Percentiles rank a stretch among this genome's conserved stretches.
Conservation (phyloP, 2,329 filamentous ascomycete genomes). For the Fusarium paranaense region DNA sequence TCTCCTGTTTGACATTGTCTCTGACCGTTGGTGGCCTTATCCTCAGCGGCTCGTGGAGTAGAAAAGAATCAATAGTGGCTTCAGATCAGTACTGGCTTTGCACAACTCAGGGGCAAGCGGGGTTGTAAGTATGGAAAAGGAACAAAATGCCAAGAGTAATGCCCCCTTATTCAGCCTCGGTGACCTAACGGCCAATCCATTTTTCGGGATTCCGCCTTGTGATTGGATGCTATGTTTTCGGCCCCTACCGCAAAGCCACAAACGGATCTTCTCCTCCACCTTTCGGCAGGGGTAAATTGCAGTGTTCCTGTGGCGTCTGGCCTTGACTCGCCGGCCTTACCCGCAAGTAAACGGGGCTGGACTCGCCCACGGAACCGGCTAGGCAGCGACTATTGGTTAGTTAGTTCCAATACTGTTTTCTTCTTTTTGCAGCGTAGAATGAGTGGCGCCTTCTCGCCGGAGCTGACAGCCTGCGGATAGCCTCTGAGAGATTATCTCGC, state of each 20-base stretch:
- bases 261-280: neutral
- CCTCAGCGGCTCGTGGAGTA: neutral
- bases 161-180: neutral
- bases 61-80: neutral
- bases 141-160: neutral
- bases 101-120: constrained; percentile 1
- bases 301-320: neutral
- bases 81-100: neutral
- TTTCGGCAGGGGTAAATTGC: constrained; percentile 2
- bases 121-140: neutral
- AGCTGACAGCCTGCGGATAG: neutral
- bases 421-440: neutral
- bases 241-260: neutral
- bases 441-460: neutral
- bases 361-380: neutral
- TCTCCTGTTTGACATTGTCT: neutral
- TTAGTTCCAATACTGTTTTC: neutral
- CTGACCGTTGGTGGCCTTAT: neutral
- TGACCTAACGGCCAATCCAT: neutral
- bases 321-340: neutral
- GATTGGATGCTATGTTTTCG: neutral
- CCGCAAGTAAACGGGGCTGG: neutral
- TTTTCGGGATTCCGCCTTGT: neutral
- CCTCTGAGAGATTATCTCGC: neutral
- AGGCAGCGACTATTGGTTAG: neutral